Evolutionary conservation across 148 eudicot species (phyloP), one percentile per base, ranked within the genome.

Genomic region (Camellia sinensis): DNA sequence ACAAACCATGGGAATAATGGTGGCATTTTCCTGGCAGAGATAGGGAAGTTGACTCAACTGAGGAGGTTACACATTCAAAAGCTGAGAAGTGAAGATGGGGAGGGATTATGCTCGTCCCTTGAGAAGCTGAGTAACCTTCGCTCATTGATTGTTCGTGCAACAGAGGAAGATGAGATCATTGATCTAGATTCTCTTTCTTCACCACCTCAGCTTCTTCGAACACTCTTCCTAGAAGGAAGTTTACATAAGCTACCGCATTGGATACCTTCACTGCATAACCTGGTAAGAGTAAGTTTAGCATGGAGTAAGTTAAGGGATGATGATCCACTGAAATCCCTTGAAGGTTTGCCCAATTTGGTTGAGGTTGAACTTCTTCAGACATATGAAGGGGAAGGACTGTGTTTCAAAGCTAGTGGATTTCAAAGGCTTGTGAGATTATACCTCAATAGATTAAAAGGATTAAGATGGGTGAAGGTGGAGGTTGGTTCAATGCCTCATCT

Each of bases 401-500:
- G 60, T 44, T 84, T 81, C 74, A 75, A 52, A 18, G 79, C 79
- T 61, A 53, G 80, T 40, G 82, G 80, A 1, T 84, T 81, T 69
- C 77, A 12, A 44, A 68, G 46, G 50, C 84, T 84, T 5, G 54
- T 65, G 21, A 3, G 11, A 3, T 52, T 84, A 64, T 18, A 4
- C 10, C 65, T 84, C 5, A 41, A 13, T 12, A 40, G 21, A 18
- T 67, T 76, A 9, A 41, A 57, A 21, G 68, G 48, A 53, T 53
- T 83, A 63, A 80, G 19, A 56, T 22, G 56, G 76, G 61, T 83
- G 37, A 74, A 0, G 46, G 69, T 84, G 62, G 72, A 76, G 40
- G 40, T 71, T 60, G 86, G 86, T 15, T 64, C 86, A 2, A 72
- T 80, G 86, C 75, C 83, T 57, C 18, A 18, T 53, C 78, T 84